Conservation (phyloP, 345 rosid species). For the Xanthoceras sorbifolium region DNA sequence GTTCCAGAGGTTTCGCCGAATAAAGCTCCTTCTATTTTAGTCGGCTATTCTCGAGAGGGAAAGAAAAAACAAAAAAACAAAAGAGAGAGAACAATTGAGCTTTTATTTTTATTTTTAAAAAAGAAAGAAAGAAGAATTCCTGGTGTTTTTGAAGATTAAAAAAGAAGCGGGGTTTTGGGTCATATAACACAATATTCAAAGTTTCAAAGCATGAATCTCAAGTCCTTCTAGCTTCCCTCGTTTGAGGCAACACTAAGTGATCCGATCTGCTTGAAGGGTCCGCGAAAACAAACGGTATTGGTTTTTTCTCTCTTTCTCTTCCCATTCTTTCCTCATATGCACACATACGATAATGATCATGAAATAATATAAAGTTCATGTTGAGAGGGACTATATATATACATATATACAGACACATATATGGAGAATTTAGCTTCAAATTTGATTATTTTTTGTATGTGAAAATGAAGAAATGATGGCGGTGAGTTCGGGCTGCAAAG, state of each 20-base stretch:
- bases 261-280: slow-evolving; percentile 10
- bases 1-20: slow-evolving; percentile 15
- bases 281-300: slow-evolving; percentile 6
- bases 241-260: slow-evolving; percentile 1
- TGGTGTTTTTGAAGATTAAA: background rate
- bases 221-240: slow-evolving; percentile 5
- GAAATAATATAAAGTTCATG: background rate
- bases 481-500: slow-evolving; percentile 59
- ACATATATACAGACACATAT: background rate
- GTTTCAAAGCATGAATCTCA: background rate
- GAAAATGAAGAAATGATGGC: slow-evolving; percentile 51
- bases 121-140: no score
- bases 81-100: no score
- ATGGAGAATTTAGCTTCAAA: background rate
- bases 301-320: background rate
- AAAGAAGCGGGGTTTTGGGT: background rate
- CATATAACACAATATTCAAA: slow-evolving; percentile 15
- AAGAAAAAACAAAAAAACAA: background rate
- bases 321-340: no score
- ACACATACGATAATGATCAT: no score
- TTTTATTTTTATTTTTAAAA: no score
- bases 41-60: background rate
- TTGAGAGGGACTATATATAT: background rate
- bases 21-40: slow-evolving; percentile 12
- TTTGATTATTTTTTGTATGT: background rate